These are phyloP conservation scores for Przewalskia tangutica DNA, from an alignment of 257 asterid genomes.

Conservation along the genomic window DNA sequence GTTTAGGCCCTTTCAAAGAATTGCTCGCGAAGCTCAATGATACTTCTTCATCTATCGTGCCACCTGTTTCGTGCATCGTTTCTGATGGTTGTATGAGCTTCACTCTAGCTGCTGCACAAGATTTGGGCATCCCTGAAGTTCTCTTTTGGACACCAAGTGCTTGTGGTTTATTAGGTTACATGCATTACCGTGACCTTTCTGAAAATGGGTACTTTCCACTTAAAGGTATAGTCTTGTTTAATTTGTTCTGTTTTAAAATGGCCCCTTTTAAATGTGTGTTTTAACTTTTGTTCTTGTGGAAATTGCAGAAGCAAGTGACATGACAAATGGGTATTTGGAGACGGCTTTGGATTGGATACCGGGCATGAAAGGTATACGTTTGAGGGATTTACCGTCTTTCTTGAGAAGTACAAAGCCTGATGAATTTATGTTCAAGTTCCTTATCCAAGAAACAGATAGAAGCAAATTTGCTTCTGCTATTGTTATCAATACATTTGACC, in stretches of 20 bases:
- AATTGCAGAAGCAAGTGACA: not conserved
- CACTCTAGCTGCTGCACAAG: conserved; percentile 8
- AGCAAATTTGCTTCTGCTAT: not conserved
- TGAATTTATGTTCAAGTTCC: not conserved
- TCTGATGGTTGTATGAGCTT: conserved; percentile 15
- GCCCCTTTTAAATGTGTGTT: not conserved
- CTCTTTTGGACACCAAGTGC: conserved; percentile 12
- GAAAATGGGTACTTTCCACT: conserved; percentile 7
- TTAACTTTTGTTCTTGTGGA: not conserved
- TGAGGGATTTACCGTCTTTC: conserved; percentile 9
- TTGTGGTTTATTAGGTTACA: conserved; percentile 1
- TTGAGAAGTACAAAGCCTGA: conserved; percentile 6
- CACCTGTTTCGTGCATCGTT: conserved; percentile 10
- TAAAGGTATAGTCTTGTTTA: conserved; percentile 5
- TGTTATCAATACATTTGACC: conserved; percentile 2
- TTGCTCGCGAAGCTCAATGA: not conserved
- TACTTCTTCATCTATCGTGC: not conserved
- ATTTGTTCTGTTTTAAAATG: not conserved
- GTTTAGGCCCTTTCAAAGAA: conserved; percentile 10
- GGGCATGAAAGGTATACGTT: conserved; percentile 11
- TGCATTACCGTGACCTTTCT: not conserved
- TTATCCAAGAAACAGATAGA: not conserved
- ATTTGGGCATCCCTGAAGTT: conserved; percentile 10
- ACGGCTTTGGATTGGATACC: conserved; percentile 8
- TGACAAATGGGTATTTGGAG: conserved; percentile 14